These are phyloP conservation scores for Hymenoscyphus fructigenus DNA, from an alignment of 2,329 filamentous ascomycete genomes.

Conservation along the genomic window DNA sequence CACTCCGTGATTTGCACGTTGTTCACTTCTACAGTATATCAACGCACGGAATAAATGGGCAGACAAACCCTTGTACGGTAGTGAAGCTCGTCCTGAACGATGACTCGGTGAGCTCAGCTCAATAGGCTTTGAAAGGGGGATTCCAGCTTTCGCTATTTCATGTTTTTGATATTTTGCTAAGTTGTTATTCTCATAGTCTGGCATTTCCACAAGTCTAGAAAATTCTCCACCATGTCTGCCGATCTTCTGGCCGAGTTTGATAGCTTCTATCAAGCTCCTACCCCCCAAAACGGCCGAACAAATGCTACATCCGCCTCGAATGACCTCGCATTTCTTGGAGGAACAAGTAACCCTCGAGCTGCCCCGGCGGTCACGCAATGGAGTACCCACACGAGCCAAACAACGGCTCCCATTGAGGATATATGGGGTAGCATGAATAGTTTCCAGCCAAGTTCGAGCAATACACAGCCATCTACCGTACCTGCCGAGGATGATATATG, in stretches of 20 bases:
- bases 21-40: neutral
- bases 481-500: conserved; percentile 31
- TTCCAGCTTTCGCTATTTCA: neutral
- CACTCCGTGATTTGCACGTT: neutral
- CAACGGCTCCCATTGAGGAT: conserved; percentile 18
- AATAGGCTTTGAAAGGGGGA: neutral
- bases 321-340: conserved; percentile 27
- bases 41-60: neutral
- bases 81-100: neutral
- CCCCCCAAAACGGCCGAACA: conserved; percentile 30
- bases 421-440: conserved; percentile 31
- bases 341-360: conserved; percentile 23
- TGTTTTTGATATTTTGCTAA: neutral
- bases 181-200: neutral
- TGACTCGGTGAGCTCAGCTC: neutral
- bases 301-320: conserved; percentile 25
- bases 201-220: neutral
- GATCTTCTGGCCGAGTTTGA: conserved; percentile 66
- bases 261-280: conserved; percentile 42
- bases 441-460: conserved; percentile 18
- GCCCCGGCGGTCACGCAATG: conserved; percentile 5
- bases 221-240: conserved; percentile 53
- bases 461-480: conserved; percentile 11
- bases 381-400: neutral
- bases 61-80: neutral